Percentiles rank a stretch among this genome's conserved stretches.
Conservation (phyloP, 768 basidiomycete species). For the Lentinula detonsa region DNA sequence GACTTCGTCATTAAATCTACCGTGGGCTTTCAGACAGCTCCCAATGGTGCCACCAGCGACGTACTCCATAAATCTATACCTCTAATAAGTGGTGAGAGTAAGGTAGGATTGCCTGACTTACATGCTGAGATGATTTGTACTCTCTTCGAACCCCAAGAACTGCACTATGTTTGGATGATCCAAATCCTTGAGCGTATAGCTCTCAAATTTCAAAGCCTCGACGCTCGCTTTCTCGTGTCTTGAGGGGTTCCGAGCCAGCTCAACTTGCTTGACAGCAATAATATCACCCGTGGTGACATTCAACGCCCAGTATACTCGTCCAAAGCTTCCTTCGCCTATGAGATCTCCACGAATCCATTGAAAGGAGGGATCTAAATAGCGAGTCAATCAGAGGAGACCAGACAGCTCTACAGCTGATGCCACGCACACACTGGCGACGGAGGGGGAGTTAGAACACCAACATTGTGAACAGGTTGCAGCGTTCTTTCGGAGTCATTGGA, state of each 20-base stretch:
- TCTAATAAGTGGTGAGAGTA: background rate
- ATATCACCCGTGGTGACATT: slow-evolving; percentile 89
- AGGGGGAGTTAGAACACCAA: background rate
- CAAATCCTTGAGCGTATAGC: slow-evolving; percentile 77
- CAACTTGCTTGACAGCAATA: slow-evolving; percentile 96
- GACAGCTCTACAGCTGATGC: background rate
- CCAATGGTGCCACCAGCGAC: slow-evolving; percentile 93
- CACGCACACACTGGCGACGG: background rate
- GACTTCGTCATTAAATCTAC: slow-evolving; percentile 78
- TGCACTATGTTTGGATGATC: slow-evolving; percentile 91
- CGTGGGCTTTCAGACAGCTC: slow-evolving; percentile 69
- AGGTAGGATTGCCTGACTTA: slow-evolving; percentile 28
- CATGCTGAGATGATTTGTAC: slow-evolving; percentile 71
- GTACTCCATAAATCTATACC: slow-evolving; percentile 83
- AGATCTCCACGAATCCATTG: slow-evolving; percentile 92
- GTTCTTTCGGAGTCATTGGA: background rate
- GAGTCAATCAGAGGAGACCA: background rate
- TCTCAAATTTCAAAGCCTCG: slow-evolving; percentile 81
- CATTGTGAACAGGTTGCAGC: background rate
- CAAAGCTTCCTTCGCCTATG: slow-evolving; percentile 92
- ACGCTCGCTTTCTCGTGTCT: slow-evolving; percentile 63
- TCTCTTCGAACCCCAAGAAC: slow-evolving; percentile 86
- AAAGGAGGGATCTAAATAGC: slow-evolving; percentile 43
- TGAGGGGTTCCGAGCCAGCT: slow-evolving; percentile 69
- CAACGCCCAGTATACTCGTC: slow-evolving; percentile 84